phyloP scores from a whole-genome alignment of 768 basidiomycete genomes.

The Boletus vinaceobasis region DNA sequence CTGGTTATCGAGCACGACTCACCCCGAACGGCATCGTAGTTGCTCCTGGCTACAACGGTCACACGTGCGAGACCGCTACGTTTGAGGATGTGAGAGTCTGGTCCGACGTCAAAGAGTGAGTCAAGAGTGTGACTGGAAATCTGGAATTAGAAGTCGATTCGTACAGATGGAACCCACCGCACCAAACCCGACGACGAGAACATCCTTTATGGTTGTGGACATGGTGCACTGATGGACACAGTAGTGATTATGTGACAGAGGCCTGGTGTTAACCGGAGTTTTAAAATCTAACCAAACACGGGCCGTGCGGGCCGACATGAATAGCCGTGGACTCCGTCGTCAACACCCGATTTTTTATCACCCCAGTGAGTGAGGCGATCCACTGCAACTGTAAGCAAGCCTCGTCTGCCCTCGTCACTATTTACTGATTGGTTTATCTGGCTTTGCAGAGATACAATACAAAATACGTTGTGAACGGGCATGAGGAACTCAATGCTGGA shows the following conservation, averaged over 20 bases:
- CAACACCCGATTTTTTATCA: no score
- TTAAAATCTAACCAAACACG: no score
- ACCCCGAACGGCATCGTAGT: constrained; percentile 57
- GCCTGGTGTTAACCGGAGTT: no score
- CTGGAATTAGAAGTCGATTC: not conserved
- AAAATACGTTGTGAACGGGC: not conserved
- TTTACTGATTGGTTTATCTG: no score
- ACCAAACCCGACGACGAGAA: constrained; percentile 62
- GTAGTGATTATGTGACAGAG: not conserved
- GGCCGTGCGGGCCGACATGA: no score
- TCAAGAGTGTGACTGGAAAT: not conserved
- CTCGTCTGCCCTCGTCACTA: no score
- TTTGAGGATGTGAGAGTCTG: constrained; percentile 56
- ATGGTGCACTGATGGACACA: not conserved
- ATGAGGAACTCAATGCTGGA: not conserved
- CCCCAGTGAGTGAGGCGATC: no score
- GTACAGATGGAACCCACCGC: constrained; percentile 64
- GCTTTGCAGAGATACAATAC: not conserved
- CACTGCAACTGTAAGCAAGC: no score
- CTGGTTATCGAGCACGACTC: not conserved
- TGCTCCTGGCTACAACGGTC: constrained; percentile 71
- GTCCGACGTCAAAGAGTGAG: not conserved
- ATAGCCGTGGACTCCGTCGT: no score
- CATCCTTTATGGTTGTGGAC: constrained; percentile 37
- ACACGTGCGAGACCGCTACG: constrained; percentile 58